Conservation (phyloP, 441 rosid species). For the Adansonia gregorii region DNA sequence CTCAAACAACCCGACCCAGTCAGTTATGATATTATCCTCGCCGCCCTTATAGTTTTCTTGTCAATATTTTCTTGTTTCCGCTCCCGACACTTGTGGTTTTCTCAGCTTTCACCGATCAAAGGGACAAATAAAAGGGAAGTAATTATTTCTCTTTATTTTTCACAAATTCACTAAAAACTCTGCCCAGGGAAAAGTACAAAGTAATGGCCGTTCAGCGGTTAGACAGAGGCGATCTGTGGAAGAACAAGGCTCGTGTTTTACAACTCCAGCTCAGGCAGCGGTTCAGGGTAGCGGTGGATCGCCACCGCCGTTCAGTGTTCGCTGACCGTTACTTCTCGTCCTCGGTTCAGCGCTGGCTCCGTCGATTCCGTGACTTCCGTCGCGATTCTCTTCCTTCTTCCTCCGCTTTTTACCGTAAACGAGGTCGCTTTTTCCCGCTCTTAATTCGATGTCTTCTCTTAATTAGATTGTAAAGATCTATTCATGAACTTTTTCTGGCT, state of each 20-base stretch:
- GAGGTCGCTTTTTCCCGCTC: slow-evolving; percentile 46
- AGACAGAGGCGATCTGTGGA: slow-evolving; percentile 82
- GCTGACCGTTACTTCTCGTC: slow-evolving; percentile 66
- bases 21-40: background rate
- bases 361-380: slow-evolving; percentile 70
- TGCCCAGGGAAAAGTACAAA: background rate
- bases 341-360: slow-evolving; percentile 56
- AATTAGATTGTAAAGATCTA: background rate
- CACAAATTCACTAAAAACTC: background rate
- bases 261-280: slow-evolving; percentile 76
- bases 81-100: background rate
- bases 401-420: slow-evolving; percentile 65
- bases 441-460: background rate
- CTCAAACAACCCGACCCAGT: background rate
- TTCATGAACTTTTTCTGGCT: background rate
- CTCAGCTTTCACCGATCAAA: background rate
- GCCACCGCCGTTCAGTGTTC: slow-evolving; percentile 47
- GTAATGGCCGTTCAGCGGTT: slow-evolving; percentile 60
- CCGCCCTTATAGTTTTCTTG: background rate
- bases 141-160: background rate
- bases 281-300: slow-evolving; percentile 80
- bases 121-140: background rate
- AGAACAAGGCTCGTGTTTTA: slow-evolving; percentile 57
- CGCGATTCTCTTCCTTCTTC: slow-evolving; percentile 74
- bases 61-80: background rate